phyloP scores from a whole-genome alignment of 169 alveolate species.

The Plasmodium coatneyi region DNA sequence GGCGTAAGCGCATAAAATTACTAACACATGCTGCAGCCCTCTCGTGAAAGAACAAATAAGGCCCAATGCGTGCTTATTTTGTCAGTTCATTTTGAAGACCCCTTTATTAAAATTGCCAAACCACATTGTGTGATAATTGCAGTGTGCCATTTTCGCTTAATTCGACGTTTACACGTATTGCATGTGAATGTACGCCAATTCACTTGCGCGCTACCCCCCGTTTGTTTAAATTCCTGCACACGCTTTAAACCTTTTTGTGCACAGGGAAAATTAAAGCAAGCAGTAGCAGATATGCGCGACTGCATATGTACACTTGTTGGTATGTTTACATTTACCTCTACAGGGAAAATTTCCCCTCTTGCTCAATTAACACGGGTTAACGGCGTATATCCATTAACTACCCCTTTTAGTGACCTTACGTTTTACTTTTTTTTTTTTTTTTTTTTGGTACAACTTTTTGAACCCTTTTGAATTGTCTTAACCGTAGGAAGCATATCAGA shows the following conservation, averaged over 20 bases:
- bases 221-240: constrained; percentile 5
- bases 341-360: not conserved
- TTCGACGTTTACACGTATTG: not conserved
- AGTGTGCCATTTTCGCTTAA: not conserved
- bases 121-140: not conserved
- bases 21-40: not conserved
- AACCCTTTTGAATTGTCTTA: not conserved
- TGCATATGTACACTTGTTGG: not conserved
- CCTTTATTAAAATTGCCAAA: not conserved
- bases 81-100: not conserved
- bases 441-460: not conserved
- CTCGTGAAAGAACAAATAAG: not conserved
- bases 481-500: not conserved
- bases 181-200: not conserved
- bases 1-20: not conserved
- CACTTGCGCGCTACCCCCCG: not conserved
- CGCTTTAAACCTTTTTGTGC: not conserved
- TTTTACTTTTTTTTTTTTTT: not conserved
- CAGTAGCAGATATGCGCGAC: not conserved
- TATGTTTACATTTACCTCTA: not conserved
- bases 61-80: not conserved
- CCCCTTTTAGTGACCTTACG: not conserved
- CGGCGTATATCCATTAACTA: not conserved
- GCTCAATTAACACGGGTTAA: not conserved
- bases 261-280: not conserved